Evolutionary conservation across 495 filamentous ascomycete genomes (phyloP), one percentile per base, ranked within the genome.

Genomic region (Baudoinia panamericana): DNA sequence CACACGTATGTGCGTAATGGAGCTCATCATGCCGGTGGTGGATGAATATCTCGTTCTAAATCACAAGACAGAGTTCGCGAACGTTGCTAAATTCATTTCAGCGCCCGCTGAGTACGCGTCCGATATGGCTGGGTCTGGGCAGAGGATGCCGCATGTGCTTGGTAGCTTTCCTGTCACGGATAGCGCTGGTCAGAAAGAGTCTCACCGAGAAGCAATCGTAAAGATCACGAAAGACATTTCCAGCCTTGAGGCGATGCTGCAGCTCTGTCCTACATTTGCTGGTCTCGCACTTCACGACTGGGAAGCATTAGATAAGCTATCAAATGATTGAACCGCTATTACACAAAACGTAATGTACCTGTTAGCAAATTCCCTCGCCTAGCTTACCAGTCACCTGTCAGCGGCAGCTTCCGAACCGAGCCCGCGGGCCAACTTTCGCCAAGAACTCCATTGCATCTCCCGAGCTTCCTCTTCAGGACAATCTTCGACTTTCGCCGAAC

Each of bases 1-100:
- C n/a, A n/a, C n/a, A n/a, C n/a, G n/a, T n/a, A n/a, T n/a, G n/a
- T 33, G 30, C 30, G 17, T 33, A 5, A 33, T 33, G 30, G 30
- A 33, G 7, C 8, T 33, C 9, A 33, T 33, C 30, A 33, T 33
- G 30, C 30, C 30, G 7, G 5, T 33, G 30, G 8, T 33, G 11
- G 30, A 33, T 33, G 9, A 33, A 15, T 33, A 33, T 15, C 7
- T 33, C 6, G 30, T 33, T 7, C 6, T 11, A 16, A 11, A 16
- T 16, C 17, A 10, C 15, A 17, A 17, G 5, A 33, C 15, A 6
- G 30, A 33, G 5, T 16, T 16, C 7, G 30, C 30, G 17, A 17
- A 33, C 6, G 15, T 16, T 7, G 30, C 15, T 5, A 33, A 7
- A 5, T 16, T 7, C 6, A 15, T 33, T 7, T 11, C 15, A 5